Evolutionary conservation across 495 filamentous ascomycete genomes (phyloP).

Genomic region (Penicillium cataractarum): DNA sequence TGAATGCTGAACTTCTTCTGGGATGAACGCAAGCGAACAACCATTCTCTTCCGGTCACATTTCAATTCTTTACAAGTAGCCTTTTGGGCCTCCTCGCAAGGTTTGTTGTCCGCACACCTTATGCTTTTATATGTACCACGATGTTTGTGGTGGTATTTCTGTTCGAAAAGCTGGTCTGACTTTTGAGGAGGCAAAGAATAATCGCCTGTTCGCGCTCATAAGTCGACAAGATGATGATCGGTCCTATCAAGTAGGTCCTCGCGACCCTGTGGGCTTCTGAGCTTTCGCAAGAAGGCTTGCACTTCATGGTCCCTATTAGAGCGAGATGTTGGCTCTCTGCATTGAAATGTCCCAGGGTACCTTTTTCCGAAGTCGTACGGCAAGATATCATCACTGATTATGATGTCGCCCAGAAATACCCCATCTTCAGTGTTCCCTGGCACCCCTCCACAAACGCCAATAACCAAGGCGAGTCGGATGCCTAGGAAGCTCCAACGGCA

Average conservation of each 20-base stretch:
- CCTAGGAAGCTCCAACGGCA: background rate
- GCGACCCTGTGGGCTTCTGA: background rate
- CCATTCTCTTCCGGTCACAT: background rate
- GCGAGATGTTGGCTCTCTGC: background rate
- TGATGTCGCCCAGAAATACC: conserved; percentile 12
- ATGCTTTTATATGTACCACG: background rate
- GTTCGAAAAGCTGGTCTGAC: conserved; percentile 5
- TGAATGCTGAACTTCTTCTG: background rate
- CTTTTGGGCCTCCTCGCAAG: conserved; percentile 5
- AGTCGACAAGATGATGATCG: background rate
- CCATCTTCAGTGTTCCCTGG: background rate
- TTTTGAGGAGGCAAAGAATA: background rate
- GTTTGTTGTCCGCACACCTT: background rate
- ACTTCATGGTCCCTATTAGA: background rate
- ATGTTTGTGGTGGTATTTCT: conserved; percentile 15
- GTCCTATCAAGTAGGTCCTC: background rate
- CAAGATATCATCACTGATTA: conserved; percentile 7
- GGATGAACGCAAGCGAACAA: background rate
- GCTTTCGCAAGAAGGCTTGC: background rate
- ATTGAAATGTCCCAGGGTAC: background rate
- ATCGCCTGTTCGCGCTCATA: background rate
- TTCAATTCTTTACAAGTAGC: background rate
- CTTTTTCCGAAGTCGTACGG: conserved; percentile 9
- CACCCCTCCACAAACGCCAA: conserved; percentile 1
- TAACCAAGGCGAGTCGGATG: conserved; percentile 1